Base-by-base conservation (phyloP, 164 flowering plant genomes). In the Litsea cubeba region DNA sequence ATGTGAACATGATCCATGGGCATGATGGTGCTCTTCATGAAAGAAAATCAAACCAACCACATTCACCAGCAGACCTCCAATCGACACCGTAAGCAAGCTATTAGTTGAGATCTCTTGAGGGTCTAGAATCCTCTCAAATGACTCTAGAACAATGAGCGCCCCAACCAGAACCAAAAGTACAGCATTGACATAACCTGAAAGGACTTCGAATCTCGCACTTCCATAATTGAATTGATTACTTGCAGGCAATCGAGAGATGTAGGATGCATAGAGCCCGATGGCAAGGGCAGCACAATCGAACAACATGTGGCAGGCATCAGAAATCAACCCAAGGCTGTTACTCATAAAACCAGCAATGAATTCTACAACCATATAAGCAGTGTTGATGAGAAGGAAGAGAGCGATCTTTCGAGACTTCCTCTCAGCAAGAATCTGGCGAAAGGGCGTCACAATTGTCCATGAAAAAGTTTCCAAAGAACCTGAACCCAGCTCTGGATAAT, bases 261-360 rank as follows among this genome's bases (percentile, higher is more conserved):
- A 95, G 0, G 97, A 90, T 73, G 99, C 99, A 83, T 95, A 95
- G 2, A 95, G 82, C 35, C 99, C 99, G 74, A 95, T 95, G 0
- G 95, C 98, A 49, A 95, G 83, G 65, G 98, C 99, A 78, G 99
- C 99, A 87, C 99, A 95, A 81, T 95, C 99, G 79, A 95, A 95
- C 82, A 95, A 76, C 99, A 95, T 95, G 79, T 95, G 99, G 75
- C 97, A 89, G 0, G 99, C 98, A 90, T 95, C 99, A n/a, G 99
- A 95, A 79, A 95, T 95, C 88, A 95, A 85, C 51, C 99, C 99
- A 78, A 95, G 97, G 77, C 99, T 95, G 66, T 95, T 95, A 76
- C 93, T 92, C 98, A 95, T 92, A 79, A 95, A 93, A 76, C 99
- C 98, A 75, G 86, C 95, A 49, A 84, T 92, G 77, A 95, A 95